A percentile compares a stretch with the other conserved stretches of the same genome.
phyloP scores from a whole-genome alignment of 2,329 filamentous ascomycete genomes.

The Aspergillus novoparasiticus region DNA sequence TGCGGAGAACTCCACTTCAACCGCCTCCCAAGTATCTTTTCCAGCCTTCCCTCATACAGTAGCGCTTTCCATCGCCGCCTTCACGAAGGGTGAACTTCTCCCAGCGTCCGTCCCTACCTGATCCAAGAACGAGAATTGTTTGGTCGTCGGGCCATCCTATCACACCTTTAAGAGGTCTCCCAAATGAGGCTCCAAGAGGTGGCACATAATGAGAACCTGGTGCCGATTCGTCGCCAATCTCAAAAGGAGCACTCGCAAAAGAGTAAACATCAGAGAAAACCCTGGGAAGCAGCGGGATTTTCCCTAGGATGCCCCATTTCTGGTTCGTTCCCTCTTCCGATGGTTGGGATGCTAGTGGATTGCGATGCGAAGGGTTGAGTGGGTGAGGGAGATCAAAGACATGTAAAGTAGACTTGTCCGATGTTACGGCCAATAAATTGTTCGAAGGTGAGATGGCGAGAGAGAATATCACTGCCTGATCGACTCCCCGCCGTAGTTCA shows the following conservation, averaged over 20 bases:
- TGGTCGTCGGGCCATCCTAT: slow-evolving; percentile 81
- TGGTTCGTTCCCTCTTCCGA: slow-evolving; percentile 58
- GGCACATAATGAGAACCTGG: slow-evolving; percentile 46
- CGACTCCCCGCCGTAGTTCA: slow-evolving; percentile 85
- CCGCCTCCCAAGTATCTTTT: slow-evolving; percentile 68
- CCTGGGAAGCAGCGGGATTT: slow-evolving; percentile 79
- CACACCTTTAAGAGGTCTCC: slow-evolving; percentile 74
- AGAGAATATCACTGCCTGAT: slow-evolving; percentile 83
- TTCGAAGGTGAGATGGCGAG: slow-evolving; percentile 84
- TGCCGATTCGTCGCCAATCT: slow-evolving; percentile 73
- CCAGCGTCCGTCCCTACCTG: slow-evolving; percentile 80
- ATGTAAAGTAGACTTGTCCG: slow-evolving; percentile 94
- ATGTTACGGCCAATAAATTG: slow-evolving; percentile 82
- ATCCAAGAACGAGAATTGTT: slow-evolving; percentile 74
- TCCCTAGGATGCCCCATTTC: slow-evolving; percentile 85
- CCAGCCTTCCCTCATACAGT: slow-evolving; percentile 75
- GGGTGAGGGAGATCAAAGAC: slow-evolving; percentile 78
- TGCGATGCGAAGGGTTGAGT: slow-evolving; percentile 34
- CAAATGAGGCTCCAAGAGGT: slow-evolving; percentile 56
- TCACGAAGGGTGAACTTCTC: slow-evolving; percentile 79
- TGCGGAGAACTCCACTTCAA: slow-evolving; percentile 19
- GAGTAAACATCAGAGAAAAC: slow-evolving; percentile 90
- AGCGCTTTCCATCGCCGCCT: slow-evolving; percentile 66
- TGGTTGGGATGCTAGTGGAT: slow-evolving; percentile 35
- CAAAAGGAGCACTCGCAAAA: slow-evolving; percentile 77